phyloP scores from a whole-genome alignment of 306 rosid species.

The Vigna reflexopilosa region DNA sequence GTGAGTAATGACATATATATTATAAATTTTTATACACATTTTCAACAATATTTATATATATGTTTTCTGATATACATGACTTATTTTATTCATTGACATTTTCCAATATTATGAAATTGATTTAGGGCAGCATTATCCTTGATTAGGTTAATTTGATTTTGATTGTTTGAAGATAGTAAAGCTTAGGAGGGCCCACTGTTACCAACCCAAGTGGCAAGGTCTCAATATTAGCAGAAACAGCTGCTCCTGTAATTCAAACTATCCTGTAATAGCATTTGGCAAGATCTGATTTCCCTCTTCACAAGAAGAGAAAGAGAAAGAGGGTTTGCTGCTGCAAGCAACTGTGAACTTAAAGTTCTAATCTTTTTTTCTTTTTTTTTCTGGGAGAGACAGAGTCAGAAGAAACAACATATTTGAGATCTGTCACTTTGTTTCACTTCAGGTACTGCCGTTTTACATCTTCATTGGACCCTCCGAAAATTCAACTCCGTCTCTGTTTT shows the following conservation, averaged over 20 bases:
- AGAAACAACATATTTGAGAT: conserved; percentile 56
- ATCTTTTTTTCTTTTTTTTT: conserved; percentile 39
- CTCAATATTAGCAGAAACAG: conserved; percentile 60
- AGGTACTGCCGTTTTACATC: conserved; percentile 54
- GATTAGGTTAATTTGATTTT: conserved; percentile 2
- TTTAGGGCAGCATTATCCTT: background rate
- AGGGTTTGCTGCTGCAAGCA: conserved; percentile 32
- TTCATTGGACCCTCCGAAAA: conserved; percentile 29
- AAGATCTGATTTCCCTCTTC: conserved; percentile 65
- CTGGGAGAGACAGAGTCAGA: conserved; percentile 27
- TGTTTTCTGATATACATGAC: background rate
- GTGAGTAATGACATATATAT: background rate
- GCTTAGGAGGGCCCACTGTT: conserved; percentile 46
- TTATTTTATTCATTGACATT: too few species aligned
- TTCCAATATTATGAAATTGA: background rate
- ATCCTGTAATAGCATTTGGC: conserved; percentile 50
- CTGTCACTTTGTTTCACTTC: conserved; percentile 60
- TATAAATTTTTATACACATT: background rate
- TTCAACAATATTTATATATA: background rate
- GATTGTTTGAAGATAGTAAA: conserved; percentile 15
- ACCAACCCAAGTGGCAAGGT: conserved; percentile 49
- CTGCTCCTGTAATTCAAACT: conserved; percentile 53
- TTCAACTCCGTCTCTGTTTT: conserved; percentile 4
- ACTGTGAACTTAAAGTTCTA: conserved; percentile 42
- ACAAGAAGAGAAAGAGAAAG: conserved; percentile 16